Conservation (phyloP, 1,139 yeast species). For the Kodamaea fungicola region DNA sequence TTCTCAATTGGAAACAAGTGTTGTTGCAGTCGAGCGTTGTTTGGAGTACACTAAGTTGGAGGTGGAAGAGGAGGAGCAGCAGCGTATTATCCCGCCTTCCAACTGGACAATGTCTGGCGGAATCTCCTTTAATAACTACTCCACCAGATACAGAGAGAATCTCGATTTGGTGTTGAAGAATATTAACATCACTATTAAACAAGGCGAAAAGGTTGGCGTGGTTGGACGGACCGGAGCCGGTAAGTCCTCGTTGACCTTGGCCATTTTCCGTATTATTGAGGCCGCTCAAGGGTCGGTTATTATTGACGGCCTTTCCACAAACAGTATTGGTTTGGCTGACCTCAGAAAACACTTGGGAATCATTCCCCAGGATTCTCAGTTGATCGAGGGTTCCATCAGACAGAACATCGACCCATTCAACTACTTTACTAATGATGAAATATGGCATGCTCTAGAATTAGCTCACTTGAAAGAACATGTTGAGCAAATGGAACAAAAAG, state of each 20-base stretch:
- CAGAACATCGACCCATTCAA: slow-evolving; percentile 61
- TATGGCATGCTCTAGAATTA: slow-evolving; percentile 52
- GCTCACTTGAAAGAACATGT: slow-evolving; percentile 53
- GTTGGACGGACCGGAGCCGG: slow-evolving; percentile 98
- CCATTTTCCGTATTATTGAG: slow-evolving; percentile 84
- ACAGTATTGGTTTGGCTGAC: slow-evolving; percentile 44
- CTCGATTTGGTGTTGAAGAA: slow-evolving; percentile 76
- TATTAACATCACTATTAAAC: slow-evolving; percentile 62
- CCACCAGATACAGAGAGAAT: slow-evolving; percentile 82
- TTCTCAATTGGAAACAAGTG: slow-evolving; percentile 71
- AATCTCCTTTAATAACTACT: slow-evolving; percentile 68
- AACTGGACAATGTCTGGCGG: slow-evolving; percentile 80
- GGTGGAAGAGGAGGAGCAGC: slow-evolving; percentile 47
- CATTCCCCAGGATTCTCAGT: slow-evolving; percentile 70
- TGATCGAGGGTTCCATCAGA: slow-evolving; percentile 59
- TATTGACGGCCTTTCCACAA: slow-evolving; percentile 51
- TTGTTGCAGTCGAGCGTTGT: slow-evolving; percentile 75
- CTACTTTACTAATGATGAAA: slow-evolving; percentile 46
- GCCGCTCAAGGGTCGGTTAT: slow-evolving; percentile 52
- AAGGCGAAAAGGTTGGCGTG: slow-evolving; percentile 87
- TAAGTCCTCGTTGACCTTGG: slow-evolving; percentile 85
- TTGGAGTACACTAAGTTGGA: slow-evolving; percentile 64
- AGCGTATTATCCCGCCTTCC: slow-evolving; percentile 30
- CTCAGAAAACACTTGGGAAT: slow-evolving; percentile 55
- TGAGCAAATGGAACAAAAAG: slow-evolving; percentile 25